Percentiles rank a stretch among this genome's conserved stretches.
phyloP scores from a whole-genome alignment of 768 basidiomycete species.

The Naematelia aurantialba region DNA sequence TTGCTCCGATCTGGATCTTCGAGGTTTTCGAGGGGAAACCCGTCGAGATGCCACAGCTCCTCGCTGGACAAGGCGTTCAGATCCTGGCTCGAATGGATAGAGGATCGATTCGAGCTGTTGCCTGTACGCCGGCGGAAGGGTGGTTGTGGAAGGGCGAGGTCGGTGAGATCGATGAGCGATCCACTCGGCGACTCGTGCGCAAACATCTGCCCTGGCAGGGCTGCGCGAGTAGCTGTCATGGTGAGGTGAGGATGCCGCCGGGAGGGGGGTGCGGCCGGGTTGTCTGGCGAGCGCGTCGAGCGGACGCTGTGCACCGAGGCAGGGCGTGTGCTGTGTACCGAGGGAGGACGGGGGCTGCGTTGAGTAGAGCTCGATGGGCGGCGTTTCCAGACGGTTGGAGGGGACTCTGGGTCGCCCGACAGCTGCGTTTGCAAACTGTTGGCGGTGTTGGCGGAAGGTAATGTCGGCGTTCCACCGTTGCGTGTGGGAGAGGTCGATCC shows the following conservation, averaged over 20 bases:
- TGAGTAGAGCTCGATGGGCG: constrained; percentile 17
- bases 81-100: constrained; percentile 26
- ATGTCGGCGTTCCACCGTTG: background rate
- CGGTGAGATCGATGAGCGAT: constrained; percentile 21
- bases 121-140: constrained; percentile 32
- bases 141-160: constrained; percentile 36
- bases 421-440: constrained; percentile 36
- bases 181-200: constrained; percentile 32
- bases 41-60: constrained; percentile 36
- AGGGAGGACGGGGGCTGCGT: background rate
- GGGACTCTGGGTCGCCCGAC: constrained; percentile 34
- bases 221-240: constrained; percentile 10
- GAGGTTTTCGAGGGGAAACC: too few relatives aligned
- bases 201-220: constrained; percentile 23
- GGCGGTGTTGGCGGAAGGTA: constrained; percentile 10
- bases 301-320: background rate
- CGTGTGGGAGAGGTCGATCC: constrained; percentile 11
- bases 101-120: constrained; percentile 26
- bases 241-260: constrained; percentile 13
- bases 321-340: background rate
- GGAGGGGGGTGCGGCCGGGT: constrained; percentile 1
- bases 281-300: background rate
- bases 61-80: constrained; percentile 33
- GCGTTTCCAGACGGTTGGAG: constrained; percentile 46
- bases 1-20: constrained; percentile 43